Base-by-base conservation (phyloP, 2,329 filamentous ascomycete genomes). In the Stachybotrys chlorohalonatus region DNA sequence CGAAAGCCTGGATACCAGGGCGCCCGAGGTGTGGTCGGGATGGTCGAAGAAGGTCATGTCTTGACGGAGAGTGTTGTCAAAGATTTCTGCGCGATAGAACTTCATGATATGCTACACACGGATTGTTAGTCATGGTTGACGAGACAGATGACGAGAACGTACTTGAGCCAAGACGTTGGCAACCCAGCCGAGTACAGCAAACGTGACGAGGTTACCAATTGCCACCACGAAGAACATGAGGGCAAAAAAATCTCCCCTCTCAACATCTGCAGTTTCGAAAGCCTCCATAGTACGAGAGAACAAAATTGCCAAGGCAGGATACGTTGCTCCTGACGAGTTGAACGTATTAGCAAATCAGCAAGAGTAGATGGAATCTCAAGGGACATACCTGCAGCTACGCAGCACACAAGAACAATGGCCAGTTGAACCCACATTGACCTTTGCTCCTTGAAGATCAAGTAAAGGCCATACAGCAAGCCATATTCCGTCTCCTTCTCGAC, bases 171-270 rank as follows among this genome's bases (percentile, higher is more conserved):
- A 61, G 6, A 64, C 54, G 46, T 74, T 75, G 54, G 66, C 64
- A 6, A 67, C 49, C 66, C 68, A 73, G 2, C 73, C 73, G 30
- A 66, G 58, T 1, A 63, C 56, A 32, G 66, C 68, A 52, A 81
- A 82, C 3, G 70, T 65, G 0, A 79, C 53, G 1, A 77, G 63
- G 36, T 76, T 73, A 3, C 66, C 75, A 9, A 76, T 63, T 1
- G 80, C 79, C 15, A 81, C 66, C 1, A 81, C 66, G 52, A 81
- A 79, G 62, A 82, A 82, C 78, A 83, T 82, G 51, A 80, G 70
- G 0, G 77, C 69, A 64, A 74, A 81, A 59, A 82, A 81, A 64
- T 83, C 75, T 6, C 71, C 75, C 30, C 62, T 60, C n/a, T 56
- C 48, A 7, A 70, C 62, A 24, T 72, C 64, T 2, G 64, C 47